Evolutionary conservation across 1,284 basidiomycete genomes (phyloP), one percentile per base, ranked within the genome.

Genomic region (Puccinia novopanici): DNA sequence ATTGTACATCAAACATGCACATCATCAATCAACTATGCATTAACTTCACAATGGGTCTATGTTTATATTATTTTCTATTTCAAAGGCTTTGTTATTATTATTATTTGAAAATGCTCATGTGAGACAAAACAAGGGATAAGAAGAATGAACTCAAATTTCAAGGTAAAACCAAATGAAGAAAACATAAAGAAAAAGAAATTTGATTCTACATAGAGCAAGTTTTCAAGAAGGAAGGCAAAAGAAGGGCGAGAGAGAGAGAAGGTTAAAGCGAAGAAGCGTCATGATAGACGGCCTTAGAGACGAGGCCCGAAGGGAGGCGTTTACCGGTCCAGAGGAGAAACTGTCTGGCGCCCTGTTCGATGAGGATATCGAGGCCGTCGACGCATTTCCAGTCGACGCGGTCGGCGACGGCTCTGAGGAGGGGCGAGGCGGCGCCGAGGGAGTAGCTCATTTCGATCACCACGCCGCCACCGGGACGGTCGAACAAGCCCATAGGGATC

Each of bases 371-470:
- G 9, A 96, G 87, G 0, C 95, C 94, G 61, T 89, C 89, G 13
- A 95, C 91, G 0, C 87, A 86, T 30, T 87, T 88, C 94, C 95
- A 97, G n/a, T 89, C 57, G 40, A 85, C 19, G 82, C 68, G 50
- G 80, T 83, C 2, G 84, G 87, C 3, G 84, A 86, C 40, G 5
- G 91, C 91, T 6, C 92, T 85, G 61, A 85, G 83, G 45, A 93
- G 85, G 70, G 93, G 84, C 0, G 92, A 90, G 15, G 92, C 92
- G 10, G 24, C 13, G 77, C 91, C 89, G 0, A 94, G 94, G 84
- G 91, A 92, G 86, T 97, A 97, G 27, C 94, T 94, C 91, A 96
- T 92, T 84, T 98, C 95, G 40, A 97, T 89, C 3, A 94, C 91
- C 15, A 96, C 92, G 42, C 90, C 90, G 13, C 87, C 87, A 5